phyloP scores from a whole-genome alignment of 169 alveolate species.

The Cystoisospora suis region DNA sequence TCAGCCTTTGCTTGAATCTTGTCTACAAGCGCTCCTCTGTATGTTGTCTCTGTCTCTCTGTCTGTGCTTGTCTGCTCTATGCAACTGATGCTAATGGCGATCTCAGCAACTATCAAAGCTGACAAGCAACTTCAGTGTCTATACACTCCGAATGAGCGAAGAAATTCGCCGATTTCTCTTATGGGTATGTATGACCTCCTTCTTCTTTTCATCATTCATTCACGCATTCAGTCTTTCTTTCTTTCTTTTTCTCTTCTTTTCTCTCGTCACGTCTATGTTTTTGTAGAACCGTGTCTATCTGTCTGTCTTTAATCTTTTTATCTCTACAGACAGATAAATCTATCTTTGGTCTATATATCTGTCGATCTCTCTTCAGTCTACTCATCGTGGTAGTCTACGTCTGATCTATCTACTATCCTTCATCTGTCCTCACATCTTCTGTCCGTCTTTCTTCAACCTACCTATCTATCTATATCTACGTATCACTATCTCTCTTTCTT shows the following conservation, averaged over 20 bases:
- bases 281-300: neutral
- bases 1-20: too few relatives aligned
- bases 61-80: too few relatives aligned
- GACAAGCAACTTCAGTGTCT: conserved; percentile 88
- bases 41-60: too few relatives aligned
- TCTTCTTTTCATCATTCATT: conserved; percentile 32
- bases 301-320: neutral
- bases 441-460: too few relatives aligned
- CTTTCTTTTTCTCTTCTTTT: neutral
- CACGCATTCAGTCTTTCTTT: neutral
- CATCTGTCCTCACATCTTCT: too few relatives aligned
- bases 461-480: neutral
- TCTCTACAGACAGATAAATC: too few relatives aligned
- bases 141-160: conserved; percentile 87
- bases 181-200: conserved; percentile 54
- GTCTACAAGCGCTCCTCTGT: too few relatives aligned
- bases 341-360: neutral
- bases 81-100: too few relatives aligned
- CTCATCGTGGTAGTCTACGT: too few relatives aligned
- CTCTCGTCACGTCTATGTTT: neutral
- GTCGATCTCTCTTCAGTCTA: too few relatives aligned
- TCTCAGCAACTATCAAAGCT: conserved; percentile 69
- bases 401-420: too few relatives aligned
- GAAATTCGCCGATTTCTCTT: conserved; percentile 82
- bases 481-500: too few relatives aligned